phyloP scores from a whole-genome alignment of 805 yeast genomes.

The Saturnispora bothae region DNA sequence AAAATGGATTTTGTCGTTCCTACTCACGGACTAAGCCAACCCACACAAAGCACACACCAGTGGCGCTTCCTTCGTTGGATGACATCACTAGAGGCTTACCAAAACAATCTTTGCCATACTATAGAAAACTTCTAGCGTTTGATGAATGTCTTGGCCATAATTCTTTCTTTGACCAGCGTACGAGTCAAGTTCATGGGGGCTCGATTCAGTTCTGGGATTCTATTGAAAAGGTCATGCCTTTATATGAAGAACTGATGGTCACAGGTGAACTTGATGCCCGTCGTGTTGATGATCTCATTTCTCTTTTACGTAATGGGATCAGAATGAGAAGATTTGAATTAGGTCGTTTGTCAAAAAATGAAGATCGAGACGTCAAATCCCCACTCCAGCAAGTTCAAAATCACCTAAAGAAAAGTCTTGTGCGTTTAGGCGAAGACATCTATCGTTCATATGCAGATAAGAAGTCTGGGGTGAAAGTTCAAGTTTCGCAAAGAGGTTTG shows the following conservation, averaged over 20 bases:
- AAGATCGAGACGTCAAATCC: slow-evolving; percentile 43
- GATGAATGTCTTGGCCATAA: slow-evolving; percentile 36
- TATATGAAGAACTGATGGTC: slow-evolving; percentile 36
- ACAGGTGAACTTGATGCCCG: slow-evolving; percentile 37
- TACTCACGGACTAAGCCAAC: too few species aligned
- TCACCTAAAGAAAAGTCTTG: slow-evolving; percentile 33
- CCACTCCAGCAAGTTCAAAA: slow-evolving; percentile 40
- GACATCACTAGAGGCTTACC: slow-evolving; percentile 16
- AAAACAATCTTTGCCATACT: slow-evolving; percentile 36
- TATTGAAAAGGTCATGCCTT: slow-evolving; percentile 36
- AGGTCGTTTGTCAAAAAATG: slow-evolving; percentile 42
- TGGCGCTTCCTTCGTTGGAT: slow-evolving; percentile 5
- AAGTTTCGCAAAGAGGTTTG: slow-evolving; percentile 40
- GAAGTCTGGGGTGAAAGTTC: slow-evolving; percentile 22
- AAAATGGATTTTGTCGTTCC: too few species aligned
- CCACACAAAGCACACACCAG: too few species aligned
- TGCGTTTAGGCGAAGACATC: slow-evolving; percentile 39
- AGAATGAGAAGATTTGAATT: slow-evolving; percentile 44
- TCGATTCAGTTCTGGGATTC: slow-evolving; percentile 41
- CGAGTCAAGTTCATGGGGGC: slow-evolving; percentile 27
- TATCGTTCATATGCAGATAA: slow-evolving; percentile 13
- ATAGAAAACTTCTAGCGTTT: slow-evolving; percentile 39
- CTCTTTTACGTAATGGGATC: slow-evolving; percentile 43
- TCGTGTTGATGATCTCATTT: slow-evolving; percentile 36
- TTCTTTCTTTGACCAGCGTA: slow-evolving; percentile 24